These are phyloP conservation scores for Lyophyllum shimeji DNA, from an alignment of 768 basidiomycete genomes.

Conservation along the genomic window DNA sequence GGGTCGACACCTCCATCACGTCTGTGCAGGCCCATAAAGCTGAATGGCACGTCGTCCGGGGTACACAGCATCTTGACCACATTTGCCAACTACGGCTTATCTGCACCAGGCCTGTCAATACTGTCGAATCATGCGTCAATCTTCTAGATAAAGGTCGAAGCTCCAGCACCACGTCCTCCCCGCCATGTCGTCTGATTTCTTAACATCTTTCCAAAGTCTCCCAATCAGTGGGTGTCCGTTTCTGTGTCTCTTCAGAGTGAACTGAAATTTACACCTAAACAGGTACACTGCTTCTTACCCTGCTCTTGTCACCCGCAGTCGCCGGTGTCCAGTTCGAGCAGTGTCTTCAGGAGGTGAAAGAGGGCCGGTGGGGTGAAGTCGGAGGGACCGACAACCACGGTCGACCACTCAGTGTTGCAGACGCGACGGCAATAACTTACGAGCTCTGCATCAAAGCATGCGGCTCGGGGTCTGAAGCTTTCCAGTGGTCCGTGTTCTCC, in stretches of 20 bases:
- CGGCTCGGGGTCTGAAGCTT: conserved; percentile 23
- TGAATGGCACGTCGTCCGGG: background rate
- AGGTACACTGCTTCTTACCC: background rate
- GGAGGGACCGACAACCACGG: conserved; percentile 29
- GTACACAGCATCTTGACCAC: background rate
- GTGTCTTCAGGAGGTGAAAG: conserved; percentile 20
- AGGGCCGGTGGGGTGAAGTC: conserved; percentile 10
- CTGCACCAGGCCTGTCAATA: background rate
- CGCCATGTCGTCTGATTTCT: background rate
- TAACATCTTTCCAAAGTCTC: background rate
- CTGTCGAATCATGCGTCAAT: background rate
- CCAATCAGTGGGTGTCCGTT: background rate
- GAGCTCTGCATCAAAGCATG: conserved; percentile 27
- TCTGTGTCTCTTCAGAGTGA: background rate
- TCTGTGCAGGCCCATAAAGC: background rate
- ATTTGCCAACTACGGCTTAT: background rate
- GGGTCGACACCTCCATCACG: background rate
- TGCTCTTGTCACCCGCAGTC: background rate
- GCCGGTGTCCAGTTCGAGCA: conserved; percentile 16
- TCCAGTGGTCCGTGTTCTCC: conserved; percentile 32
- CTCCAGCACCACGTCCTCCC: background rate
- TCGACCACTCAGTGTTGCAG: conserved; percentile 16
- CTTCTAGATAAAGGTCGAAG: background rate
- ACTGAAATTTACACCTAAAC: background rate
- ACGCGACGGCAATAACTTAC: conserved; percentile 30